Conservation (phyloP, 352 stramenopile species). For the Phytophthora multivora region DNA sequence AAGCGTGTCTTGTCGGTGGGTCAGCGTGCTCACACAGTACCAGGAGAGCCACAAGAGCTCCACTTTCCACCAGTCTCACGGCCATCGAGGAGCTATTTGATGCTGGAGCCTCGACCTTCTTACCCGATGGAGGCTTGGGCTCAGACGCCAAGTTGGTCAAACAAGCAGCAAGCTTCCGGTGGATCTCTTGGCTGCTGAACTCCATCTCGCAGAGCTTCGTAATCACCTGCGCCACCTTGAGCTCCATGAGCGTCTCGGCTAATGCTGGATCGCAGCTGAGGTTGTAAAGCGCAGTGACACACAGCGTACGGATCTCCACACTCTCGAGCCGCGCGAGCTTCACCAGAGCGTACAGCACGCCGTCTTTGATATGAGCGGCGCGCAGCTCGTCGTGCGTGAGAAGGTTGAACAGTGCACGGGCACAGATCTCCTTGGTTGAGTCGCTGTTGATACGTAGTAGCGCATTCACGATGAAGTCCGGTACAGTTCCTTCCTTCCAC, state of each 20-base stretch:
- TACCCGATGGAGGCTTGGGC: constrained; percentile 39
- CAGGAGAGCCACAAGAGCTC: constrained; percentile 66
- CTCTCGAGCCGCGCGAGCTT: constrained; percentile 87
- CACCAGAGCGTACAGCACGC: constrained; percentile 87
- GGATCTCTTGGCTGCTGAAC: constrained; percentile 83
- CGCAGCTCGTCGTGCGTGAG: constrained; percentile 83
- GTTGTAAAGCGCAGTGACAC: constrained; percentile 85
- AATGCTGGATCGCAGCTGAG: constrained; percentile 75
- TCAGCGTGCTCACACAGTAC: constrained; percentile 78
- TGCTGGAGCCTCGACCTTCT: constrained; percentile 16
- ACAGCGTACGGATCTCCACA: constrained; percentile 80
- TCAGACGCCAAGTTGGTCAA: constrained; percentile 78
- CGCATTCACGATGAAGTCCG: constrained; percentile 91
- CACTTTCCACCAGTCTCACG: constrained; percentile 62
- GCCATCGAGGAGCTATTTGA: constrained; percentile 17
- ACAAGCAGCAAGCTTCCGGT: constrained; percentile 71
- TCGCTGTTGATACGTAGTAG: constrained; percentile 89
- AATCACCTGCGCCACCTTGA: constrained; percentile 85
- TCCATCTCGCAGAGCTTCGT: constrained; percentile 88
- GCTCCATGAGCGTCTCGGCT: constrained; percentile 81
- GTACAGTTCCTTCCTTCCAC: constrained; percentile 86
- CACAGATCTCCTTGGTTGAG: constrained; percentile 89
- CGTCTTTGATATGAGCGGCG: constrained; percentile 84
- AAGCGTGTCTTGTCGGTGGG: constrained; percentile 70
- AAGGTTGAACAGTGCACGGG: constrained; percentile 85